Evolutionary conservation across 768 basidiomycete species (phyloP).

Genomic region (Daedaleopsis nitida): DNA sequence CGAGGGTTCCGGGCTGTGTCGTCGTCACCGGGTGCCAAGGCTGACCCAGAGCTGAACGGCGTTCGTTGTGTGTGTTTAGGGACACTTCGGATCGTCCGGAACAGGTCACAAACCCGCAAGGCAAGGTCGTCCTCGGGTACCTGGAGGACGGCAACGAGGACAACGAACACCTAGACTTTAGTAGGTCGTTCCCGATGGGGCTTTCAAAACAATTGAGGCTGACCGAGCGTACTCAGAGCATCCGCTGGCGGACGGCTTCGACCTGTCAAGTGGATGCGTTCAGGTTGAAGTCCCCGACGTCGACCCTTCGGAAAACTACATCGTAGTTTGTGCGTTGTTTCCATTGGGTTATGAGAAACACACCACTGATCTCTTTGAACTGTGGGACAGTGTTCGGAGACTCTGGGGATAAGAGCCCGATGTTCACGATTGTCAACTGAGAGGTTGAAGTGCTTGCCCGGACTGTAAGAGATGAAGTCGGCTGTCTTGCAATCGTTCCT

Average conservation of each 20-base stretch:
- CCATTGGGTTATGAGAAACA: neutral
- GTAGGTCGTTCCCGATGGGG: conserved; percentile 34
- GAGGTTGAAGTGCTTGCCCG: neutral
- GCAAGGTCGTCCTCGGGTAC: conserved; percentile 55
- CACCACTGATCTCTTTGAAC: neutral
- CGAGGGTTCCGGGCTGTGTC: conserved; percentile 8
- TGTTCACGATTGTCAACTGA: conserved; percentile 53
- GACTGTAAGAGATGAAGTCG: neutral
- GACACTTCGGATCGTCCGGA: conserved; percentile 39
- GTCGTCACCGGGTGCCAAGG: neutral
- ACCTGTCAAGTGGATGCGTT: conserved; percentile 50
- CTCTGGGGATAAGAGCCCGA: conserved; percentile 61
- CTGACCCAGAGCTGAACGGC: neutral
- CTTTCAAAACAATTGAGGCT: too few relatives aligned
- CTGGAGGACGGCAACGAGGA: conserved; percentile 37
- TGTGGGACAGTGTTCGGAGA: conserved; percentile 64
- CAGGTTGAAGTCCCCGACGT: conserved; percentile 56
- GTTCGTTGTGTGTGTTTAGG: conserved; percentile 34
- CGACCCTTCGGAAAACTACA: conserved; percentile 47
- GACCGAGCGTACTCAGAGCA: conserved; percentile 38
- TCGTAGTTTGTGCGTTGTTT: conserved; percentile 58
- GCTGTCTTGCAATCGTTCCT: neutral
- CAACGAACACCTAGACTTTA: conserved; percentile 55
- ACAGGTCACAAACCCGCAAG: conserved; percentile 43
- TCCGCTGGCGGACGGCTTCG: conserved; percentile 60